phyloP scores from a whole-genome alignment of 352 stramenopile species.

The Phytophthora colocasiae region DNA sequence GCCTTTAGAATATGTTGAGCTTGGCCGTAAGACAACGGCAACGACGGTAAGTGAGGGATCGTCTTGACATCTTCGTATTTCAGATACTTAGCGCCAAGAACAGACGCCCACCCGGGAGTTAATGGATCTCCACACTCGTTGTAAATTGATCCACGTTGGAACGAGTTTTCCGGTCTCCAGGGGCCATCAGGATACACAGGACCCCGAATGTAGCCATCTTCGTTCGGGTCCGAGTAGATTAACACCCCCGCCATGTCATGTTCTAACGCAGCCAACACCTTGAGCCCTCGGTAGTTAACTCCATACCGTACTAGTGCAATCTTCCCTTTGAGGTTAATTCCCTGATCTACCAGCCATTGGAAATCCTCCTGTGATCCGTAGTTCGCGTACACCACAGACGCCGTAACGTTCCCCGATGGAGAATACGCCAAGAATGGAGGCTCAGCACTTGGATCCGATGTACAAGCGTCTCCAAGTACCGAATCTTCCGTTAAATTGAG shows the following conservation, averaged over 20 bases:
- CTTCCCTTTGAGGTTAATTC: constrained; percentile 73
- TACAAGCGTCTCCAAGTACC: constrained; percentile 71
- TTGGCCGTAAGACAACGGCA: constrained; percentile 83
- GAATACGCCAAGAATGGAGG: constrained; percentile 88
- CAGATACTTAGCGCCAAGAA: constrained; percentile 44
- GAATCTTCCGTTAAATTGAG: constrained; percentile 63
- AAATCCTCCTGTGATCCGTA: constrained; percentile 86
- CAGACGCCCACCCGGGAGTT: constrained; percentile 50
- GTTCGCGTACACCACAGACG: constrained; percentile 86
- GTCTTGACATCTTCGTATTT: constrained; percentile 53
- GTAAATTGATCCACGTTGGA: constrained; percentile 88
- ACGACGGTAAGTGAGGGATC: constrained; percentile 73
- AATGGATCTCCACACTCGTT: constrained; percentile 84
- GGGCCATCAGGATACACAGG: constrained; percentile 81
- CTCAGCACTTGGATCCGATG: constrained; percentile 50
- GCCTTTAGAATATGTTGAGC: constrained; percentile 69
- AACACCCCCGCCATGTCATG: constrained; percentile 76
- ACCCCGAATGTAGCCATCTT: constrained; percentile 79
- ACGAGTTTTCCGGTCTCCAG: constrained; percentile 75
- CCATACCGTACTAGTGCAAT: constrained; percentile 90
- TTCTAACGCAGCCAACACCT: constrained; percentile 78
- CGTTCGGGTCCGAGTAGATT: constrained; percentile 88
- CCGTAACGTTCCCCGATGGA: constrained; percentile 66
- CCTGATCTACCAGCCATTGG: constrained; percentile 54
- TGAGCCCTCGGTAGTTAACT: constrained; percentile 67